phyloP scores from a whole-genome alignment of 2,329 filamentous ascomycete genomes.

The Huntiella moniliformis region DNA sequence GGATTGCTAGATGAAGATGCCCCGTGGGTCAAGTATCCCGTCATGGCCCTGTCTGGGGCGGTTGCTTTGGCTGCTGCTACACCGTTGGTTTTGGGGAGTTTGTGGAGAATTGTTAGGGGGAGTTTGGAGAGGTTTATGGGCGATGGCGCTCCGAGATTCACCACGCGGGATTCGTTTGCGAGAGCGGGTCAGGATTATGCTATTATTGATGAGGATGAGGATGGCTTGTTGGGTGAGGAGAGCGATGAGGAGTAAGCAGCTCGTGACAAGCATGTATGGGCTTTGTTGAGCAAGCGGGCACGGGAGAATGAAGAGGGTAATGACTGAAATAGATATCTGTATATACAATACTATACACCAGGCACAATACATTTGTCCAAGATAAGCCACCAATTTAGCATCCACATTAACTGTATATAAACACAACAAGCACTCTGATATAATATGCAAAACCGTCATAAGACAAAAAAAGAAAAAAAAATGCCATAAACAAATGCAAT shows the following conservation, averaged over 20 bases:
- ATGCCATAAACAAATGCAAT: neutral
- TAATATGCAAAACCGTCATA: neutral
- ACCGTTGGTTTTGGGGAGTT: slow-evolving; percentile 51
- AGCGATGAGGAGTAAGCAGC: slow-evolving; percentile 59
- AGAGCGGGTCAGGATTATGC: slow-evolving; percentile 74
- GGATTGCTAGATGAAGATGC: slow-evolving; percentile 47
- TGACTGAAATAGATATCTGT: no score
- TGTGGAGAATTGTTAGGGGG: slow-evolving; percentile 48
- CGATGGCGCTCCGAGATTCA: slow-evolving; percentile 51
- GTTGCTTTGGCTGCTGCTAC: slow-evolving; percentile 41
- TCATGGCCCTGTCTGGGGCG: slow-evolving; percentile 49
- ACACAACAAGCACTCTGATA: no score
- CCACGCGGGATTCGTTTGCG: slow-evolving; percentile 75
- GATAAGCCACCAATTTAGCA: no score
- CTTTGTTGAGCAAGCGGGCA: neutral
- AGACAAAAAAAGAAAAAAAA: neutral
- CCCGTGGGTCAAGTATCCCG: slow-evolving; percentile 64
- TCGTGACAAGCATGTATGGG: no score
- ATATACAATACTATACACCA: no score
- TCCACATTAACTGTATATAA: no score
- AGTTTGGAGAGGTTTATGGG: slow-evolving; percentile 31
- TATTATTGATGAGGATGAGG: slow-evolving; percentile 80
- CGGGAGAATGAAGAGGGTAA: neutral
- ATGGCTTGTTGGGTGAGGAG: slow-evolving; percentile 81
- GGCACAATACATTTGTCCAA: no score